Conservation (phyloP, 2,329 filamentous ascomycete species). For the Dactylellina drechsleri region DNA sequence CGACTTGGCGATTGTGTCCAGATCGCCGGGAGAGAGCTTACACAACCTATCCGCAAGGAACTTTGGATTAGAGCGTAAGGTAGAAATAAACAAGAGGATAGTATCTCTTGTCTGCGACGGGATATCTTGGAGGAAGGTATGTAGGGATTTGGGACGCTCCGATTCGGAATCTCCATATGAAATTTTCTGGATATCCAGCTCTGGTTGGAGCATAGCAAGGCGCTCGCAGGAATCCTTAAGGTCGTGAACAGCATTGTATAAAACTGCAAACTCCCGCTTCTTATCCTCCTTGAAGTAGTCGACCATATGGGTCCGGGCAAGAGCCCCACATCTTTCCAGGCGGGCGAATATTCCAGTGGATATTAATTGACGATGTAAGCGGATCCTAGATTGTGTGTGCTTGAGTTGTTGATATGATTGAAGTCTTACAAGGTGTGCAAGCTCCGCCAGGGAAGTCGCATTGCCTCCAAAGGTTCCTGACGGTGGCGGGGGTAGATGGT, state of each 20-base stretch:
- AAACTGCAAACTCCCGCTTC: conserved; percentile 77
- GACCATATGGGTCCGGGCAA: conserved; percentile 78
- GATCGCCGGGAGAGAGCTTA: conserved; percentile 77
- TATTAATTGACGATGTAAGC: conserved; percentile 78
- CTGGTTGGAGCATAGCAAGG: conserved; percentile 76
- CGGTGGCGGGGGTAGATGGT: conserved; percentile 53
- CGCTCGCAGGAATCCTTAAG: conserved; percentile 80
- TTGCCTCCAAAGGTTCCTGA: conserved; percentile 68
- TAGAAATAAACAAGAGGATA: conserved; percentile 80
- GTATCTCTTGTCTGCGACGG: conserved; percentile 78
- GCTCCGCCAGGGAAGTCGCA: conserved; percentile 77
- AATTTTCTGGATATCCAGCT: conserved; percentile 69
- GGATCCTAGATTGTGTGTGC: conserved; percentile 76
- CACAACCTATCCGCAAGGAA: conserved; percentile 86
- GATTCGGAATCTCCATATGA: conserved; percentile 56
- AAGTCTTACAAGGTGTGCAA: conserved; percentile 79
- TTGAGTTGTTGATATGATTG: conserved; percentile 85
- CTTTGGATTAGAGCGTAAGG: conserved; percentile 84
- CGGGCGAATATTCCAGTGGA: conserved; percentile 79
- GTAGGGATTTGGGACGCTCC: conserved; percentile 61
- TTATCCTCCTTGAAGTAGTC: conserved; percentile 82
- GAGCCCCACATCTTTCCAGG: conserved; percentile 77
- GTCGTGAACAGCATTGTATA: conserved; percentile 82
- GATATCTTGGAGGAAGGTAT: conserved; percentile 76
- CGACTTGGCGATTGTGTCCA: conserved; percentile 79